Percentiles rank a stretch among this genome's conserved stretches.
Conservation (phyloP, 148 eudicot genomes). For the Rhododendron williamsianum region DNA sequence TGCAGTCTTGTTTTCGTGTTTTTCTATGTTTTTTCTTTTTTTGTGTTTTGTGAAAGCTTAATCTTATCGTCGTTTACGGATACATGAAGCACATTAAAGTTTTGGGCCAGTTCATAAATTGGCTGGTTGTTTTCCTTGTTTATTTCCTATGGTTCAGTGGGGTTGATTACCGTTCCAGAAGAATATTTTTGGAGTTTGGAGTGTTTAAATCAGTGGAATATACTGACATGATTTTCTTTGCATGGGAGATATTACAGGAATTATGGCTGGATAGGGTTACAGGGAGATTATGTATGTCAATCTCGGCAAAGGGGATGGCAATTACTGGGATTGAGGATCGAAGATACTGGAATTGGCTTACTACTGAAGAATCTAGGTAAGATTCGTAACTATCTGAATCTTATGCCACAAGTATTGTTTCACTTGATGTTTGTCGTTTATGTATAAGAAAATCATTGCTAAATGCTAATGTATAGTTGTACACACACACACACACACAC, state of each 20-base stretch:
- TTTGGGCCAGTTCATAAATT: background rate
- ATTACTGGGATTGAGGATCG: slow-evolving; percentile 94
- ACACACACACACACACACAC: too few species aligned
- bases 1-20: background rate
- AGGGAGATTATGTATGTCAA: slow-evolving; percentile 74
- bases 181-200: slow-evolving; percentile 5
- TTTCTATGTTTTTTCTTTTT: too few species aligned
- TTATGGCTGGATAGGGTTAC: slow-evolving; percentile 86
- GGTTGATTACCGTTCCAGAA: background rate
- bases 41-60: background rate
- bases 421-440: background rate
- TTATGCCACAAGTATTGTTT: background rate
- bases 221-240: slow-evolving; percentile 14
- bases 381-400: slow-evolving; percentile 3
- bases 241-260: slow-evolving; percentile 43
- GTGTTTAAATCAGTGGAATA: slow-evolving; percentile 4
- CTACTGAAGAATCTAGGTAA: slow-evolving; percentile 94
- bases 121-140: background rate
- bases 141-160: background rate
- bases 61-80: background rate
- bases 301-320: slow-evolving; percentile 71
- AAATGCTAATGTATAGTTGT: background rate
- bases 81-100: background rate
- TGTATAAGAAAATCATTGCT: background rate
- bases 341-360: slow-evolving; percentile 93